Conservation (phyloP, 176 grass and related monocot species). For the Aegilops umbellulata region DNA sequence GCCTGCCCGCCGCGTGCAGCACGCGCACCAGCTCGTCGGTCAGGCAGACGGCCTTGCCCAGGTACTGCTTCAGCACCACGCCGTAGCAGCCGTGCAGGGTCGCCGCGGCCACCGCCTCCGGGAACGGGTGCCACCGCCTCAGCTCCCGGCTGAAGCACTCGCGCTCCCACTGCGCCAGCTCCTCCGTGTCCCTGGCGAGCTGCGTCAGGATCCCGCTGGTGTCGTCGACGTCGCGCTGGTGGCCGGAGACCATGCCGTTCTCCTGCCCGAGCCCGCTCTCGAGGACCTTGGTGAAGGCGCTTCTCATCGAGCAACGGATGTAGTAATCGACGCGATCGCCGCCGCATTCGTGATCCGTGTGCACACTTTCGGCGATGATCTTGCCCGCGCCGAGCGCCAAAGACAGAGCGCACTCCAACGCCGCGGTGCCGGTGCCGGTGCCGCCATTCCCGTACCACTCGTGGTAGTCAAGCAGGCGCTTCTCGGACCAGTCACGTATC, state of each 20-base stretch:
- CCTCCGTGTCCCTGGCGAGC: slow-evolving; percentile 62
- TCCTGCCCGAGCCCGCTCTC: slow-evolving; percentile 60
- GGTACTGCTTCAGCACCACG: slow-evolving; percentile 76
- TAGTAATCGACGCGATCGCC: slow-evolving; percentile 60
- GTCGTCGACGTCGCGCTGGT: slow-evolving; percentile 24
- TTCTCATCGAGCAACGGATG: slow-evolving; percentile 70
- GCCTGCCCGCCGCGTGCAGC: slow-evolving; percentile 66
- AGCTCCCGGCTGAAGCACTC: slow-evolving; percentile 55
- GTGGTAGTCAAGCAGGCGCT: slow-evolving; percentile 69
- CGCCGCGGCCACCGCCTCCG: slow-evolving; percentile 44
- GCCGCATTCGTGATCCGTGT: neutral
- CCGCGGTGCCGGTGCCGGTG: neutral
- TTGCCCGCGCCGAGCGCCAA: slow-evolving; percentile 48
- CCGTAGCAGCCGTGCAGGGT: slow-evolving; percentile 82
- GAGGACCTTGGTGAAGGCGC: slow-evolving; percentile 78
- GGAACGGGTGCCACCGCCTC: slow-evolving; percentile 59
- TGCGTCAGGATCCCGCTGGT: slow-evolving; percentile 51
- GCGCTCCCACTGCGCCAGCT: slow-evolving; percentile 56
- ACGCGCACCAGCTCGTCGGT: slow-evolving; percentile 79
- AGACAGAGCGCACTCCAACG: slow-evolving; percentile 55
- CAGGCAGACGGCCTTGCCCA: slow-evolving; percentile 50
- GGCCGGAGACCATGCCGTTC: slow-evolving; percentile 40
- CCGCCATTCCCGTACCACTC: slow-evolving; percentile 52
- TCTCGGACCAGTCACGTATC: slow-evolving; percentile 86
- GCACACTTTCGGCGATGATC: slow-evolving; percentile 49